These are phyloP conservation scores for Corchorus capsularis DNA, from an alignment of 345 rosid genomes.

Conservation along the genomic window DNA sequence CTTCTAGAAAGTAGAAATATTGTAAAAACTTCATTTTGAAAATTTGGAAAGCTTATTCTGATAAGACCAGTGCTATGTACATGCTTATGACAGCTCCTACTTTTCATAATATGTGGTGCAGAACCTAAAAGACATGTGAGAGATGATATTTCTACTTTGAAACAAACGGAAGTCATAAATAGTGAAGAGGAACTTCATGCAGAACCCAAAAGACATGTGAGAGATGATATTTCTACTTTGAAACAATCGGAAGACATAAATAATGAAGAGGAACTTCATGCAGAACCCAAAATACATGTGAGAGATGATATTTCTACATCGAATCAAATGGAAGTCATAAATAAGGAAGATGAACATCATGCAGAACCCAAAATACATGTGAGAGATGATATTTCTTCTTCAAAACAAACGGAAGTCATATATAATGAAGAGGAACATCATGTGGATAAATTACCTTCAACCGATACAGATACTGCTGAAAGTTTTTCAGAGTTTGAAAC, in stretches of 20 bases:
- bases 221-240: constrained; percentile 18
- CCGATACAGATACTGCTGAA: neutral
- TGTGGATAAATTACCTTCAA: constrained; percentile 9
- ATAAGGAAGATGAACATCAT: neutral
- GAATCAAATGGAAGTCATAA: neutral
- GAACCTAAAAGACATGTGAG: constrained; percentile 20
- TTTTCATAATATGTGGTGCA: constrained; percentile 21
- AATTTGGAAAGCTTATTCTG: neutral
- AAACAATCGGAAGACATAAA: constrained; percentile 17
- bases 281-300: too few relatives aligned
- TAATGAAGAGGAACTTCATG: neutral
- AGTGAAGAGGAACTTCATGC: constrained; percentile 7
- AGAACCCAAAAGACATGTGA: constrained; percentile 15
- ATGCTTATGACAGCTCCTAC: neutral
- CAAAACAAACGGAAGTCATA: neutral
- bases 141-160: constrained; percentile 18
- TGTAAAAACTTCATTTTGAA: neutral
- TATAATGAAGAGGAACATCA: neutral
- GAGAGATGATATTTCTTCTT: too few relatives aligned
- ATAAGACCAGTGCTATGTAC: neutral
- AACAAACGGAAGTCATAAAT: constrained; percentile 19
- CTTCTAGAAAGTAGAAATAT: constrained; percentile 8
- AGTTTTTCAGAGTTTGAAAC: constrained; percentile 6
- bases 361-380: too few relatives aligned
- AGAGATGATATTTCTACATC: too few relatives aligned